A percentile compares a stretch with the other conserved stretches of the same genome.
phyloP scores from a whole-genome alignment of 192 early-diverging fungal genomes.

The Linnemannia hyalina region DNA sequence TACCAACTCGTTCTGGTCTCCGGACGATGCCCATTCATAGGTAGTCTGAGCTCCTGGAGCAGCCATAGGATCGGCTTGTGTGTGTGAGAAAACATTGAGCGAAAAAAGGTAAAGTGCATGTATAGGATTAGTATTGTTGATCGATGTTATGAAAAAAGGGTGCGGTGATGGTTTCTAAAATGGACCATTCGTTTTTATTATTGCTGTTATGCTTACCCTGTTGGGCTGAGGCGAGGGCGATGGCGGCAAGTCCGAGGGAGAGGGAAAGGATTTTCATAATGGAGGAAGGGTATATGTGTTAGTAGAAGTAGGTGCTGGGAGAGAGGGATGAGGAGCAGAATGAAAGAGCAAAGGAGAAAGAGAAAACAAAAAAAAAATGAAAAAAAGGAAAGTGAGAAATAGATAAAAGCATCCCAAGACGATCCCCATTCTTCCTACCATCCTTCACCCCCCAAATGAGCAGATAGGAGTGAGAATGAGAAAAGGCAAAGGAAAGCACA shows the following conservation, averaged over 20 bases:
- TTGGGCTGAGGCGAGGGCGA: not conserved
- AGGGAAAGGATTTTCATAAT: slow-evolving; percentile 20
- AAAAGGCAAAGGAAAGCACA: not conserved
- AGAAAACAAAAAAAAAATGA: not conserved
- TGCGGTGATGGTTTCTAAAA: not conserved
- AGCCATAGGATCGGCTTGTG: slow-evolving; percentile 11
- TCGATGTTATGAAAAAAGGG: too few species aligned
- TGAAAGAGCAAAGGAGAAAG: not conserved
- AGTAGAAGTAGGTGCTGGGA: not conserved
- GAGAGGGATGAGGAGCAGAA: not conserved
- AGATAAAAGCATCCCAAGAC: not conserved
- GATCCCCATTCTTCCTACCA: not conserved
- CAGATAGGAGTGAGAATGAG: slow-evolving; percentile 8
- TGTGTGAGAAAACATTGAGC: too few species aligned
- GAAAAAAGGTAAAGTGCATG: too few species aligned
- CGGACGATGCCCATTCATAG: slow-evolving; percentile 5
- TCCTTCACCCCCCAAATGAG: not conserved
- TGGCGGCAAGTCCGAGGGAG: slow-evolving; percentile 18
- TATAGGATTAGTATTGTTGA: not conserved
- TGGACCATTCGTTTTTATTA: not conserved
- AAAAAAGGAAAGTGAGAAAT: not conserved
- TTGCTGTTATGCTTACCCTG: not conserved
- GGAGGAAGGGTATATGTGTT: not conserved
- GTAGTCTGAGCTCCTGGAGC: not conserved
- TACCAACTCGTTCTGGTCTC: not conserved